phyloP scores from a whole-genome alignment of 1,139 yeast genomes.

The Pichia sp. region DNA sequence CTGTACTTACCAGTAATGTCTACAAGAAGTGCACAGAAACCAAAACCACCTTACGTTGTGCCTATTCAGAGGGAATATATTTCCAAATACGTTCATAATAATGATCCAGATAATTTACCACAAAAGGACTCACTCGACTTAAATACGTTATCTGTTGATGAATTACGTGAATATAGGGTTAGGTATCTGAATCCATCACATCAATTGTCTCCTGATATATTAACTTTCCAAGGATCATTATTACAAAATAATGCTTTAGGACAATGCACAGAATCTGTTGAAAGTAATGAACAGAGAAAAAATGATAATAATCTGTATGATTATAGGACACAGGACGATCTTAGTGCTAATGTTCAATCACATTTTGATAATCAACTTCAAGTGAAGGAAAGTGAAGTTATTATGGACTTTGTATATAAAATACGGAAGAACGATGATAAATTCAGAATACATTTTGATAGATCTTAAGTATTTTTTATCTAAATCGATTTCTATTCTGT shows the following conservation, averaged over 20 bases:
- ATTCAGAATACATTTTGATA: conserved; percentile 29
- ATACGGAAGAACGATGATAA: conserved; percentile 54
- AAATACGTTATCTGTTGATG: conserved; percentile 43
- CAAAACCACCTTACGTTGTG: conserved; percentile 29
- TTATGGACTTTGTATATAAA: conserved; percentile 71
- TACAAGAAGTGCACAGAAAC: conserved; percentile 15
- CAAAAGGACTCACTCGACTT: conserved; percentile 55
- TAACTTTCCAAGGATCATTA: conserved; percentile 54
- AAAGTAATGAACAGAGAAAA: conserved; percentile 21
- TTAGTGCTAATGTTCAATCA: conserved; percentile 33
- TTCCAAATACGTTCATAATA: conserved; percentile 54
- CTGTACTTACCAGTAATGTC: conserved; percentile 6
- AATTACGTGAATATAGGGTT: conserved; percentile 52
- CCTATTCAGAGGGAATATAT: conserved; percentile 58
- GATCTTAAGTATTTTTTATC: conserved; percentile 5
- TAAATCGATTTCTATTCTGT: not conserved
- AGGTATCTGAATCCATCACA: conserved; percentile 37
- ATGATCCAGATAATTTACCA: conserved; percentile 53
- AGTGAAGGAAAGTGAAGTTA: conserved; percentile 70
- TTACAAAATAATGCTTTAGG: conserved; percentile 55
- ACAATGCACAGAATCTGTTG: conserved; percentile 42
- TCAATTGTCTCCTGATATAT: conserved; percentile 41
- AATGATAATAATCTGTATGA: conserved; percentile 25
- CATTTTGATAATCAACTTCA: conserved; percentile 53
- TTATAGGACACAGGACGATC: conserved; percentile 24